Conservation (phyloP, 192 early-diverging fungal genomes). For the Backusella circina region DNA sequence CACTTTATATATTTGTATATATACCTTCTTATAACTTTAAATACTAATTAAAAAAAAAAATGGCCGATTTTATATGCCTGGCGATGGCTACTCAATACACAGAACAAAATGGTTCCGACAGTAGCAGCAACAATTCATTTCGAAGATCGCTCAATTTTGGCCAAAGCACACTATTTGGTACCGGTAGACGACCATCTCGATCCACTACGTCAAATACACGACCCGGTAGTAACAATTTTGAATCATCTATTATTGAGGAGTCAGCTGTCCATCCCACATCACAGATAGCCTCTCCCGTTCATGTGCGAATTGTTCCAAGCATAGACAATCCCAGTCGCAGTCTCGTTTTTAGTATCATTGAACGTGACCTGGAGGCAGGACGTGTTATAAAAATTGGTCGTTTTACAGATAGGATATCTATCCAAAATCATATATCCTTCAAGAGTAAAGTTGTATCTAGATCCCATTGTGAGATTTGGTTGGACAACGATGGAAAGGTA, state of each 20-base stretch:
- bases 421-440: constrained; percentile 63
- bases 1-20: not conserved
- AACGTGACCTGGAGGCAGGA: constrained; percentile 48
- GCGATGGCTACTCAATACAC: constrained; percentile 17
- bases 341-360: constrained; percentile 58
- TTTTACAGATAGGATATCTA: constrained; percentile 53
- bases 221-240: not conserved
- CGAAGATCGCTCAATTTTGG: constrained; percentile 18
- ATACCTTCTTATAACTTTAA: not conserved
- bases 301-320: constrained; percentile 53
- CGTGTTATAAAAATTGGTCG: constrained; percentile 58
- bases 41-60: not conserved
- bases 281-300: constrained; percentile 4
- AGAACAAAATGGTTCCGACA: not conserved
- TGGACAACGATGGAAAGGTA: constrained; percentile 59
- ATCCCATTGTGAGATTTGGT: constrained; percentile 85
- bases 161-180: not conserved
- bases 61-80: constrained; percentile 23
- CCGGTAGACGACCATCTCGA: constrained; percentile 11
- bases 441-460: constrained; percentile 83
- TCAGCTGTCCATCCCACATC: not conserved
- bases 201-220: not conserved
- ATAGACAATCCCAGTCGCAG: constrained; percentile 44
- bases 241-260: not conserved
- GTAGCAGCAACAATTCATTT: not conserved